A percentile compares a stretch with the other conserved stretches of the same genome.
These are phyloP conservation scores for Botryobasidium botryosum DNA, from an alignment of 768 basidiomycete species.

Conservation along the genomic window DNA sequence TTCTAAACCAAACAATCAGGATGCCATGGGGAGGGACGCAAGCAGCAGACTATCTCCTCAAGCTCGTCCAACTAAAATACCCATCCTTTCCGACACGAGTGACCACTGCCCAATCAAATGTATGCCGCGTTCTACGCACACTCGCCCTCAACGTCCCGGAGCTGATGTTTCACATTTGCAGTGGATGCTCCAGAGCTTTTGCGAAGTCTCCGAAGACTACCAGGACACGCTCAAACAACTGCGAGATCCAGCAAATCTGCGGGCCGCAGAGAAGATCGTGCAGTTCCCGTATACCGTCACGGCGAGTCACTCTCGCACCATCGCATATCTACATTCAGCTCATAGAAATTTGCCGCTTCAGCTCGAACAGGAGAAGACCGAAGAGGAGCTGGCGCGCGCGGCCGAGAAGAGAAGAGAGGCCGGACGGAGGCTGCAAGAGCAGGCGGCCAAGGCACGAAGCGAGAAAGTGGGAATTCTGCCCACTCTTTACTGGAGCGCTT, in stretches of 20 bases:
- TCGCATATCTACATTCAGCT: background rate
- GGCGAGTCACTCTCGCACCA: slow-evolving; percentile 14
- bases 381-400: slow-evolving; percentile 68
- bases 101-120: slow-evolving; percentile 57
- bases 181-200: slow-evolving; percentile 87
- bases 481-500: background rate
- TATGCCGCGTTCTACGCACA: slow-evolving; percentile 22
- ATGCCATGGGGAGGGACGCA: slow-evolving; percentile 91
- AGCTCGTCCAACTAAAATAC: slow-evolving; percentile 90
- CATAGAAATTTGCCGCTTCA: background rate
- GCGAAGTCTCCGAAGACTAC: slow-evolving; percentile 72
- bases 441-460: slow-evolving; percentile 65
- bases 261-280: slow-evolving; percentile 48
- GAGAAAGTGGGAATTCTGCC: slow-evolving; percentile 47
- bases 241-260: slow-evolving; percentile 47
- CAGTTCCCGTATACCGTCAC: slow-evolving; percentile 67
- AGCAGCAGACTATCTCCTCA: slow-evolving; percentile 79
- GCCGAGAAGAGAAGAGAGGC: slow-evolving; percentile 74
- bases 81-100: slow-evolving; percentile 81
- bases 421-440: slow-evolving; percentile 75
- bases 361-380: slow-evolving; percentile 59
- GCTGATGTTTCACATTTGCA: slow-evolving; percentile 17
- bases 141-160: background rate
- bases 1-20: slow-evolving; percentile 24
- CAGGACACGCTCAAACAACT: slow-evolving; percentile 43